phyloP scores from a whole-genome alignment of 768 basidiomycete species.

The Rhizopogon vulgaris region DNA sequence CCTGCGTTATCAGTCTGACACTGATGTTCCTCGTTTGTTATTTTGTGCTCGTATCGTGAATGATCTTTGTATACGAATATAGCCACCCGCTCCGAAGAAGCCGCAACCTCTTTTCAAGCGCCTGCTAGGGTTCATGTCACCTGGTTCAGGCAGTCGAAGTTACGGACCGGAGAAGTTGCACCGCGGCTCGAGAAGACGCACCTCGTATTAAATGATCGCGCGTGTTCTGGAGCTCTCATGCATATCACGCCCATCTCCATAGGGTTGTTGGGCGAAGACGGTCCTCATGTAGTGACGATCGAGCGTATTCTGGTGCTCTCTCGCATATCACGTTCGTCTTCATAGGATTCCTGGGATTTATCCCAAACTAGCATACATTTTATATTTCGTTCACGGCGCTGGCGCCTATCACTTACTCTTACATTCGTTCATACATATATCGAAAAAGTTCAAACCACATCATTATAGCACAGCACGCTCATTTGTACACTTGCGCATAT shows the following conservation, averaged over 20 bases:
- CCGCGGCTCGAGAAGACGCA: constrained; percentile 11
- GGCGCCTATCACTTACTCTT: not conserved
- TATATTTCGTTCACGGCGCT: not conserved
- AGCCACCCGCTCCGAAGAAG: constrained; percentile 23
- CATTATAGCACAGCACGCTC: not conserved
- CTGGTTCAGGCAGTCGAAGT: constrained; percentile 17
- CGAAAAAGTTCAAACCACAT: not conserved
- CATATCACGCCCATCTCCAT: not conserved
- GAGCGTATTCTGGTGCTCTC: not conserved
- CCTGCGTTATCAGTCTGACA: constrained; percentile 9
- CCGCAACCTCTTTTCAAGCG: constrained; percentile 27
- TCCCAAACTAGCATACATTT: not conserved
- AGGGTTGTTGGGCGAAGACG: not conserved
- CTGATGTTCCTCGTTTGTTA: constrained; percentile 11
- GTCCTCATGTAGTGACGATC: not conserved
- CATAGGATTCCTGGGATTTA: not conserved
- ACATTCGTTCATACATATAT: not conserved
- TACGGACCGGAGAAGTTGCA: constrained; percentile 13
- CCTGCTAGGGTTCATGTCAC: constrained; percentile 23
- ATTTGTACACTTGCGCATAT: constrained; percentile 1
- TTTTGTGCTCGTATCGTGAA: constrained; percentile 4
- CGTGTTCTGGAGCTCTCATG: not conserved
- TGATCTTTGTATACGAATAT: constrained; percentile 11
- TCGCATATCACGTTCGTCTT: not conserved
- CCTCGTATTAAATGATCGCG: constrained; percentile 13